A percentile compares a stretch with the other conserved stretches of the same genome.
phyloP scores from a whole-genome alignment of 306 rosid species.

The Lathyrus aphaca region DNA sequence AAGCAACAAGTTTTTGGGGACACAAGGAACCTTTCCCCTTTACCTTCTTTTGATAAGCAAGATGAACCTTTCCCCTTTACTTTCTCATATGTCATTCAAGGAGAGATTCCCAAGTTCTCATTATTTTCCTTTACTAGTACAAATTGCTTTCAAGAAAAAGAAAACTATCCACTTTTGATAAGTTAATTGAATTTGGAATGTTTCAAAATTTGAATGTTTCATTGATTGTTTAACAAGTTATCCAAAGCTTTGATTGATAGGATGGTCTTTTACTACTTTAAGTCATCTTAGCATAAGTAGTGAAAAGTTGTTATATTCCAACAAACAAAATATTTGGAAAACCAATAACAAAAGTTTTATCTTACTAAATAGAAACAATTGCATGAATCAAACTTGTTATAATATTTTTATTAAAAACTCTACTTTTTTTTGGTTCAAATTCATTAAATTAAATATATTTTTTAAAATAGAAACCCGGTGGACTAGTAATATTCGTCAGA shows the following conservation, averaged over 20 bases:
- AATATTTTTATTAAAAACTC: too few species aligned
- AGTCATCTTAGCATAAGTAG: background rate
- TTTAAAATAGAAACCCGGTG: too few species aligned
- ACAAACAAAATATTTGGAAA: background rate
- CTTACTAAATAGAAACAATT: too few species aligned
- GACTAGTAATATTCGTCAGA: too few species aligned
- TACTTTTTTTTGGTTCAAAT: too few species aligned
- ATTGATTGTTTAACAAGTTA: background rate
- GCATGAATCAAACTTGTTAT: too few species aligned
- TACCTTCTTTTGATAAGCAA: conserved; percentile 72
- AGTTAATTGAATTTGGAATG: background rate
- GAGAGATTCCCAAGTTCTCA: conserved; percentile 56
- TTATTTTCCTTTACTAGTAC: conserved; percentile 46
- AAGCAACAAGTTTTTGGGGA: conserved; percentile 41
- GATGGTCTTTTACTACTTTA: background rate
- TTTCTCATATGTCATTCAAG: conserved; percentile 55
- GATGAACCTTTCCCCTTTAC: conserved; percentile 39
- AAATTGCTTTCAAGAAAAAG: conserved; percentile 29
- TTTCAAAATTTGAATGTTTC: conserved; percentile 2
- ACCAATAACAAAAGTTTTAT: too few species aligned
- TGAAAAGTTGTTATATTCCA: background rate
- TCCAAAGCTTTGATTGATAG: background rate
- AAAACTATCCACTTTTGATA: conserved; percentile 28
- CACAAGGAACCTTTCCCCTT: conserved; percentile 60
- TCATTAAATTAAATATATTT: too few species aligned